Conservation (phyloP, 495 filamentous ascomycete genomes). For the Clavariopsis aquatica region DNA sequence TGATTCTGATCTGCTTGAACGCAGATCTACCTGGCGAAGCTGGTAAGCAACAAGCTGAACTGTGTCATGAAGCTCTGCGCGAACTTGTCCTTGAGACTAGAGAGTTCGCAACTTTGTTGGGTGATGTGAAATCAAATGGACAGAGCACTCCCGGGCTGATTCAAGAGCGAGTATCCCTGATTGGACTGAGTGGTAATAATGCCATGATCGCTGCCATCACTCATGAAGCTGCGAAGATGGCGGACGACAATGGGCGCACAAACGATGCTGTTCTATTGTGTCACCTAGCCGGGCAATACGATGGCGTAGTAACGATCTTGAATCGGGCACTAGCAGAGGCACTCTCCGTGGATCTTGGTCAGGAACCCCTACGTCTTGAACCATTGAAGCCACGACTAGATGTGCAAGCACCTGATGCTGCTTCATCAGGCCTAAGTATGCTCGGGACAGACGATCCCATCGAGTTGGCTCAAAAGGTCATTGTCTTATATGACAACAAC, state of each 20-base stretch:
- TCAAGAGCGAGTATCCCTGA: constrained; percentile 82
- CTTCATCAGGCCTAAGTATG: constrained; percentile 70
- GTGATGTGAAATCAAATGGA: constrained; percentile 83
- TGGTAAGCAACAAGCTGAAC: constrained; percentile 72
- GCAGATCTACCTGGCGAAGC: constrained; percentile 72
- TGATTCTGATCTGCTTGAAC: constrained; percentile 89
- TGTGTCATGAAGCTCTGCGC: constrained; percentile 92
- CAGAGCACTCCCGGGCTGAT: constrained; percentile 79
- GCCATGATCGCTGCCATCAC: constrained; percentile 87
- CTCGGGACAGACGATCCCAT: constrained; percentile 85
- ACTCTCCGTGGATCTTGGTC: constrained; percentile 76
- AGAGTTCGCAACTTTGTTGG: constrained; percentile 90
- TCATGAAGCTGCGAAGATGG: constrained; percentile 81
- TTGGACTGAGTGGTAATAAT: constrained; percentile 73
- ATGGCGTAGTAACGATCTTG: constrained; percentile 82
- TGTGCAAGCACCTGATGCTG: constrained; percentile 39
- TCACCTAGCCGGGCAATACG: constrained; percentile 91
- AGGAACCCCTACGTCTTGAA: constrained; percentile 70
- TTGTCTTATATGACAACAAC: constrained; percentile 73
- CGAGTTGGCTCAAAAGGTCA: constrained; percentile 76
- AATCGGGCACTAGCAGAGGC: constrained; percentile 89
- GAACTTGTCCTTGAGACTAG: constrained; percentile 92
- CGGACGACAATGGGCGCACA: constrained; percentile 88
- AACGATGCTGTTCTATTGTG: constrained; percentile 93
- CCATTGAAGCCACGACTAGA: constrained; percentile 68